Conservation (phyloP, 2,329 filamentous ascomycete species). For the Hirsutella thompsonii region DNA sequence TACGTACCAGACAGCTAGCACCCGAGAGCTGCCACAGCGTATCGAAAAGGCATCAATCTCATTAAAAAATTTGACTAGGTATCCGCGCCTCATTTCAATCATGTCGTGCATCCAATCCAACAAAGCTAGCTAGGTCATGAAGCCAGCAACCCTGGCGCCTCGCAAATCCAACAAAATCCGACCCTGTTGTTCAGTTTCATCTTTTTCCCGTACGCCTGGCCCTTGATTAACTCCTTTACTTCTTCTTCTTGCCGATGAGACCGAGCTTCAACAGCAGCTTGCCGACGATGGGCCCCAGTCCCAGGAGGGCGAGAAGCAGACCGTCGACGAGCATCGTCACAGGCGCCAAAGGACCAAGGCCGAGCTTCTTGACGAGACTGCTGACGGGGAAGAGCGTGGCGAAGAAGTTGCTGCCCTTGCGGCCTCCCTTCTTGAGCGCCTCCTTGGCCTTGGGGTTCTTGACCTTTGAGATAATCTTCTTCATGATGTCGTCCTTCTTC, state of each 20-base stretch:
- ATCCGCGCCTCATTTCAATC: too few relatives aligned
- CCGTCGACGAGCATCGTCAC: neutral
- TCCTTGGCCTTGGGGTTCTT: neutral
- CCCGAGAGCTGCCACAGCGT: too few relatives aligned
- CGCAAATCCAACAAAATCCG: too few relatives aligned
- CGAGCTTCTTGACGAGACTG: neutral
- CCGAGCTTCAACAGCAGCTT: neutral
- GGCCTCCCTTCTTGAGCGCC: neutral
- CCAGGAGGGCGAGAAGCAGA: neutral
- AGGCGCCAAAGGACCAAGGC: neutral
- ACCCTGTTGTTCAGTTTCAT: too few relatives aligned
- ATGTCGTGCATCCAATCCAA: too few relatives aligned
- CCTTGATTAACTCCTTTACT: too few relatives aligned
- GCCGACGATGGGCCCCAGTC: neutral
- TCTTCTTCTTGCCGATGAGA: neutral
- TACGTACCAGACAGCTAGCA: too few relatives aligned
- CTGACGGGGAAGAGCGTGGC: neutral
- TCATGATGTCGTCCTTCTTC: neutral
- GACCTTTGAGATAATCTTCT: neutral
- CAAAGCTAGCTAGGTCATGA: too few relatives aligned
- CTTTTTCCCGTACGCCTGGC: too few relatives aligned
- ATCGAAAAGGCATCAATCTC: too few relatives aligned
- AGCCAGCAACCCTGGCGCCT: too few relatives aligned
- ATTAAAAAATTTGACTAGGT: too few relatives aligned
- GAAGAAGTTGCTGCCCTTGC: neutral